Evolutionary conservation across 306 rosid species (phyloP).

Genomic region (Leucaena leucocephala): DNA sequence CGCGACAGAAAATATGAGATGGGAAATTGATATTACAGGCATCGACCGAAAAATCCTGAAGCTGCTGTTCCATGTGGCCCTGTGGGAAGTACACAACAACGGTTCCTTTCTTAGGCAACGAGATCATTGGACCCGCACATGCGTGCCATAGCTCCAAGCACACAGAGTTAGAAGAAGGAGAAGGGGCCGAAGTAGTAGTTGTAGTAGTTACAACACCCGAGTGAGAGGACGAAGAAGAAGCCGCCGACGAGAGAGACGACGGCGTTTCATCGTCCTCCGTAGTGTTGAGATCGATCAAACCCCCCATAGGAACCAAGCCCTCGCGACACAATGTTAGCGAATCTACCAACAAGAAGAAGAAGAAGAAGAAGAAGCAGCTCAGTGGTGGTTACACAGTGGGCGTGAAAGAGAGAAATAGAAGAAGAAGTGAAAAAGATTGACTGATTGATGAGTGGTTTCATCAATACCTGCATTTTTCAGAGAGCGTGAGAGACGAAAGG

Average conservation of each 20-base stretch:
- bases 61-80: constrained; percentile 80
- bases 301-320: constrained; percentile 46
- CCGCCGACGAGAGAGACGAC: constrained; percentile 50
- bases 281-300: constrained; percentile 93
- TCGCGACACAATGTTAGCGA: constrained; percentile 4
- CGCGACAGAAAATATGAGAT: constrained; percentile 90
- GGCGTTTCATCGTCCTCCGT: constrained; percentile 85
- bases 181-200: constrained; percentile 29
- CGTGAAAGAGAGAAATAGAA: constrained; percentile 2
- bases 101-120: constrained; percentile 88
- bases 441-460: constrained; percentile 41
- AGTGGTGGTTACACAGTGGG: background rate
- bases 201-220: constrained; percentile 43
- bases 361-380: constrained; percentile 30
- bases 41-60: constrained; percentile 68
- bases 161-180: constrained; percentile 37
- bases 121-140: constrained; percentile 94
- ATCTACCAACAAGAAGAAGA: background rate
- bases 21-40: constrained; percentile 57
- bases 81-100: constrained; percentile 88
- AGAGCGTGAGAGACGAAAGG: constrained; percentile 40
- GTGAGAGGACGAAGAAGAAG: constrained; percentile 47
- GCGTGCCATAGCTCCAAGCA: constrained; percentile 99
- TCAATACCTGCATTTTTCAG: constrained; percentile 56
- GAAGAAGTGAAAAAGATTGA: constrained; percentile 30